Base-by-base conservation (phyloP, 805 yeast genomes). In the Kuraishia piskuri region DNA sequence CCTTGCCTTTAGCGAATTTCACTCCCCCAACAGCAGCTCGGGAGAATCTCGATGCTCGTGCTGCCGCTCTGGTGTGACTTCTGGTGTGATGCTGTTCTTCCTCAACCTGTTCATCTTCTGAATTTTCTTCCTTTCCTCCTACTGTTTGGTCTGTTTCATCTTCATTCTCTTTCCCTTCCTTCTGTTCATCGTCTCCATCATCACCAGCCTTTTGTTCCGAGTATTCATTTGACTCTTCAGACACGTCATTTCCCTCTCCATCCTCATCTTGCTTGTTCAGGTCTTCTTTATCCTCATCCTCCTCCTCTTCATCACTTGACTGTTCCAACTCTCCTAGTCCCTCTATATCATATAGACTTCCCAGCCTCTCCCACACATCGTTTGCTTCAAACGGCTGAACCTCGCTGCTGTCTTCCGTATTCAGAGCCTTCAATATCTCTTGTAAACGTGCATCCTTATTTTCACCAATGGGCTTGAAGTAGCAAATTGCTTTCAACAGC, bases 381-480 rank as follows among this genome's bases (percentile, higher is more conserved):
- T 62, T 61, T 0, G 78, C 74, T 1, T 80, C 71, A 53, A 79
- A 68, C 40, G 17, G 40, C 40, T 31, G 40, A 31, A 10, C 17
- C 6, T 47, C 36, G 59, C 60, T 36, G 53, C 52, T 44, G 50
- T 53, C 31, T 49, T 14, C 58, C 56, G 22, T 57, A 52, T 48
- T 57, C 48, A 61, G 57, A 50, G 46, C 66, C 55, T 59, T 70
- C 57, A 65, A 71, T 60, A 60, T 79, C 63, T 50, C 68, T 59
- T 57, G 71, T 65, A 62, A 76, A 54, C 66, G 81, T 68, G 58
- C 68, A 53, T 71, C 70, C 52, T 73, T 76, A 52, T 71, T 61
- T 31, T 64, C 62, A 1, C 95, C 95, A 0, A 83, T 84, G 0
- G 94, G 94, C 63, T 83, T 84, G 68, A 73, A 75, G 59, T 78